Conservation (phyloP, 768 basidiomycete species). For the Lyophyllum atratum region DNA sequence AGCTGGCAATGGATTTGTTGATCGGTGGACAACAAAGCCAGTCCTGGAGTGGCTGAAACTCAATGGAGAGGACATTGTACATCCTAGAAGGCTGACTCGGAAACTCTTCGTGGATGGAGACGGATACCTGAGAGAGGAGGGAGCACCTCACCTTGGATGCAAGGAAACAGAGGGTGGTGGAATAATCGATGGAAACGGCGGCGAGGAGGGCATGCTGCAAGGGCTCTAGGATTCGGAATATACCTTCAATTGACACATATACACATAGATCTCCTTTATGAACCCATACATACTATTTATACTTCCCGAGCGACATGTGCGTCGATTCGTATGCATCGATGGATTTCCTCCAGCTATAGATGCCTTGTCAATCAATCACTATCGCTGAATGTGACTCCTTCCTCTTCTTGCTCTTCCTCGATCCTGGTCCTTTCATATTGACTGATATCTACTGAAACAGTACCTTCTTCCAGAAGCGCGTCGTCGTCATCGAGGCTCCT, state of each 20-base stretch:
- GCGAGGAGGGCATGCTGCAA: constrained; percentile 56
- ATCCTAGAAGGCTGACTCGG: constrained; percentile 26
- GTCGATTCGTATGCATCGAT: no score
- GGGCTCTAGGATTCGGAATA: constrained; percentile 44
- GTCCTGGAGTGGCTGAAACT: constrained; percentile 73
- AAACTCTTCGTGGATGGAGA: constrained; percentile 48
- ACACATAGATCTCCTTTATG: not conserved
- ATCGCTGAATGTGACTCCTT: constrained; percentile 79
- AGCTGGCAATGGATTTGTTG: constrained; percentile 37
- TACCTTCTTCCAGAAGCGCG: constrained; percentile 79
- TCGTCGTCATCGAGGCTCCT: constrained; percentile 83
- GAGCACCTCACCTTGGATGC: constrained; percentile 56
- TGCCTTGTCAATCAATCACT: constrained; percentile 83
- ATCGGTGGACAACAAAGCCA: constrained; percentile 71
- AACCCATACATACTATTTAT: not conserved
- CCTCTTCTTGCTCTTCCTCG: constrained; percentile 69
- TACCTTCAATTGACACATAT: not conserved
- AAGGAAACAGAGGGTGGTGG: constrained; percentile 56
- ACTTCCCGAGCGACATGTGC: not conserved
- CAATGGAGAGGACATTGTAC: constrained; percentile 52
- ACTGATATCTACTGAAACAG: constrained; percentile 84
- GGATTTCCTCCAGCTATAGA: no score
- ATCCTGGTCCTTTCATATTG: constrained; percentile 77
- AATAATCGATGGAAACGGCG: constrained; percentile 53
- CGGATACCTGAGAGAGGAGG: constrained; percentile 64